phyloP scores from a whole-genome alignment of 371 early-diverging fungal species.

The Amoeboaphelidium protococcarum region DNA sequence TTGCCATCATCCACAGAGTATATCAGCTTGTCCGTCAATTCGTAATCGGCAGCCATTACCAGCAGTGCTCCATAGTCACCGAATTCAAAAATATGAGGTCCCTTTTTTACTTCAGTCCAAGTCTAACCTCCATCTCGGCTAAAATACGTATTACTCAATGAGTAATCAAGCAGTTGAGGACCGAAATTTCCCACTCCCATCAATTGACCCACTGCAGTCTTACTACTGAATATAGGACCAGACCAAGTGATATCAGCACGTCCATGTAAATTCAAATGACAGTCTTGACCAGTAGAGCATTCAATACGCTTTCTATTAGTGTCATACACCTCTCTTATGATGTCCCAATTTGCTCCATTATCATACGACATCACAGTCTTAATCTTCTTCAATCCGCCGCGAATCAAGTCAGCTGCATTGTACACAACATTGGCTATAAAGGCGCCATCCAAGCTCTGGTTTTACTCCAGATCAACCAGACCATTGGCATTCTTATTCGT shows the following conservation, averaged over 20 bases:
- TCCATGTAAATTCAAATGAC: neutral
- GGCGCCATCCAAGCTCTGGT: neutral
- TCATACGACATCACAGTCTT: constrained; percentile 64
- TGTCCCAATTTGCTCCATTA: no score
- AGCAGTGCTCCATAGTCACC: constrained; percentile 59
- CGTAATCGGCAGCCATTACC: constrained; percentile 35
- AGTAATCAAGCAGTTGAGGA: constrained; percentile 27
- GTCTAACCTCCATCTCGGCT: constrained; percentile 56
- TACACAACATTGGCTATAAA: constrained; percentile 30
- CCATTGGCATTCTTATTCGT: constrained; percentile 32
- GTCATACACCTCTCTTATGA: no score
- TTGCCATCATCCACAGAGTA: constrained; percentile 41
- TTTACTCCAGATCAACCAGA: neutral
- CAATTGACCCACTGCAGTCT: constrained; percentile 49
- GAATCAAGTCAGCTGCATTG: constrained; percentile 12
- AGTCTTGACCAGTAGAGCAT: no score
- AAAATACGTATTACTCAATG: constrained; percentile 50
- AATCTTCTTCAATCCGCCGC: constrained; percentile 19
- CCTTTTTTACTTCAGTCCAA: constrained; percentile 47
- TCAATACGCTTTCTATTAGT: no score
- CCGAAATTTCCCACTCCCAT: constrained; percentile 81
- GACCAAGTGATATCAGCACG: constrained; percentile 11
- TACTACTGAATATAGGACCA: constrained; percentile 41
- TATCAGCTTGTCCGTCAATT: constrained; percentile 29
- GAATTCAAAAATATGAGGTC: constrained; percentile 65